Evolutionary conservation across 2,329 filamentous ascomycete genomes (phyloP).

Genomic region (Pseudogymnoascus sp.): DNA sequence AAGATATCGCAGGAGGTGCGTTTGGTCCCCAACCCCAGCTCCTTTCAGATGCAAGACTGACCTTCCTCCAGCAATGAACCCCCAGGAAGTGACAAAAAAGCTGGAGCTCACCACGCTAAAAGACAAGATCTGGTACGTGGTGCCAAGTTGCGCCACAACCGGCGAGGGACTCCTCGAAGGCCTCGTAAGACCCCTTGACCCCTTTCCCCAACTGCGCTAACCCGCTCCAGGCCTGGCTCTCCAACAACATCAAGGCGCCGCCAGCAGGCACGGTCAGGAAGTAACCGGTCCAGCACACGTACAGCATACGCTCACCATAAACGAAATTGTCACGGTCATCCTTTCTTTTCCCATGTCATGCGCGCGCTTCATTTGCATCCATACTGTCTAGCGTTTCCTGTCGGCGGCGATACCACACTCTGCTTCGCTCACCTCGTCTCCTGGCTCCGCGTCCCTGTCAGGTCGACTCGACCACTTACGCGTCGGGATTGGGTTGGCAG

Average conservation of each 20-base stretch:
- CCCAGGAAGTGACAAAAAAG: conserved; percentile 69
- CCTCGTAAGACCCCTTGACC: conserved; percentile 42
- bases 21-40: conserved; percentile 15
- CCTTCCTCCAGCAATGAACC: conserved; percentile 58
- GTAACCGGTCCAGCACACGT: conserved; percentile 11
- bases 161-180: conserved; percentile 77
- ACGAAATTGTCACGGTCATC: conserved; percentile 1
- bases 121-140: conserved; percentile 79
- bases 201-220: conserved; percentile 10
- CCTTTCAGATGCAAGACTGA: background rate
- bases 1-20: conserved; percentile 78
- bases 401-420: conserved; percentile 8
- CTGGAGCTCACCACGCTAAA: conserved; percentile 70
- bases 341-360: background rate
- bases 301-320: background rate
- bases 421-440: background rate
- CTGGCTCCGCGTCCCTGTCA: background rate
- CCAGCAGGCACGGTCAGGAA: conserved; percentile 27
- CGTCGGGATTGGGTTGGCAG: background rate
- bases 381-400: conserved; percentile 6
- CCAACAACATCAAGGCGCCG: conserved; percentile 70
- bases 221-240: conserved; percentile 56
- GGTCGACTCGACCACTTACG: background rate
- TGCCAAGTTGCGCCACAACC: conserved; percentile 73
- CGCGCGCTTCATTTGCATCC: background rate